Evolutionary conservation across 2,329 filamentous ascomycete species (phyloP), one percentile per base, ranked within the genome.

Genomic region (Macrophomina pseudophaseolina): DNA sequence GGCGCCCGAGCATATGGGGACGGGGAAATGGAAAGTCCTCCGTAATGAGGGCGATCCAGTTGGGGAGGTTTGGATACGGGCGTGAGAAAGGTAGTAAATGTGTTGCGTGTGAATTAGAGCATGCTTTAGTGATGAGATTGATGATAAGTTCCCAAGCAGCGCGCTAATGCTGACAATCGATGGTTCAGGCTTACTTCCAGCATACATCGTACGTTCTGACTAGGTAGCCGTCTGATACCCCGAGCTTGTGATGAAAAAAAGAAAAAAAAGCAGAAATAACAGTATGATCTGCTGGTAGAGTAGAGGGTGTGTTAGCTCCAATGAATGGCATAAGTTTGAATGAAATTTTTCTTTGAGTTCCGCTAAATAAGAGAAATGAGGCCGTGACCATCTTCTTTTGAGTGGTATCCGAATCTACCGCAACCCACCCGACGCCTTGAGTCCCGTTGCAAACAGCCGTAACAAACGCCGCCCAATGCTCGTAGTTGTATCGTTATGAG

Each of bases 21-120:
- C 89, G 62, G 92, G 91, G 0, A 85, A 91, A 14, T 94, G 92
- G 92, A 82, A 82, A n/a, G 83, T 89, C 42, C 77, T 84, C 49
- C 88, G 88, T 0, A 84, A 89, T 32, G 80, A 86, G 51, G 91
- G 90, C 0, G 88, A 93, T 75, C 80, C 85, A 0, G 81, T 94
- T n/a, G 87, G 88, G 0, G 90, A 93, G 78, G 83, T 89, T 14
- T 91, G 88, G 82, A 78, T 87, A 33, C 78, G 83, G 51, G 73
- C 48, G 23, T 60, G 42, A 44, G 42, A 9, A 38, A 12, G 11
- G 23, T 23, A 23, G 23, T 23, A 23, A 1, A 23, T 23, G 23
- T 23, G 23, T 23, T 23, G 23, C 23, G 23, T 23, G 23, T 23
- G 23, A 23, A 23, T 23, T 23, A 23, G 23, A 23, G 23, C 23